Evolutionary conservation across 1,284 basidiomycete genomes (phyloP).

Genomic region (Moniliella sp.): DNA sequence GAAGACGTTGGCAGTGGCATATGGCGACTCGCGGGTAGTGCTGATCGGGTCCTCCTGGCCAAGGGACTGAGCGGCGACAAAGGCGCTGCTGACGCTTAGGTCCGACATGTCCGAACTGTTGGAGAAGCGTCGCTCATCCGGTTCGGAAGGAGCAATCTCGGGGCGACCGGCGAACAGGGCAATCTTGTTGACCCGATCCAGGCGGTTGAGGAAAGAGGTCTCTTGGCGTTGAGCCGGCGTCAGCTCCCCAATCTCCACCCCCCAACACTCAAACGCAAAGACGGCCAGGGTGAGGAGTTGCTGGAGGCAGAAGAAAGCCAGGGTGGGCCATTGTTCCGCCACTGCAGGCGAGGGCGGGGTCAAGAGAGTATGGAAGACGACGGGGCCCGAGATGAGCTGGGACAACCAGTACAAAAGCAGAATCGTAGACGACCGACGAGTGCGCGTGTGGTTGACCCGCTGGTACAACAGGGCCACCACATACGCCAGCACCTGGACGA

Average conservation of each 20-base stretch:
- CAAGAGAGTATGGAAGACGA: constrained; percentile 40
- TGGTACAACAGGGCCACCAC: constrained; percentile 22
- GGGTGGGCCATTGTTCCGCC: constrained; percentile 7
- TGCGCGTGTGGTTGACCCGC: constrained; percentile 52
- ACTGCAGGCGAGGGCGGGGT: constrained; percentile 10
- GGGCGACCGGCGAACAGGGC: neutral
- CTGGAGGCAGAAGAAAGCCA: constrained; percentile 16
- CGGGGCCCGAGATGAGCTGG: constrained; percentile 41
- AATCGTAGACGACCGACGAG: constrained; percentile 51
- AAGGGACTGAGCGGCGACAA: neutral
- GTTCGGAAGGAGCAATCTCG: neutral
- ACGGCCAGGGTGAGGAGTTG: constrained; percentile 9
- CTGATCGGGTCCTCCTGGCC: constrained; percentile 5
- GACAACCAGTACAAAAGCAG: constrained; percentile 65
- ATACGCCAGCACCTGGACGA: constrained; percentile 8
- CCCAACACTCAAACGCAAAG: constrained; percentile 18
- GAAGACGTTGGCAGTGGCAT: constrained; percentile 62
- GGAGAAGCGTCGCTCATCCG: too few species aligned
- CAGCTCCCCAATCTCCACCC: constrained; percentile 14
- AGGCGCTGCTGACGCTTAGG: neutral
- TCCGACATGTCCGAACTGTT: too few species aligned
- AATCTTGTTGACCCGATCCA: too few species aligned
- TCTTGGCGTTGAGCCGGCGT: neutral
- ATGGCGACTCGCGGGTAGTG: constrained; percentile 46
- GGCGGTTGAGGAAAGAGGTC: too few species aligned